Conservation (phyloP, 495 filamentous ascomycete species). For the Durotheca rogersii region DNA sequence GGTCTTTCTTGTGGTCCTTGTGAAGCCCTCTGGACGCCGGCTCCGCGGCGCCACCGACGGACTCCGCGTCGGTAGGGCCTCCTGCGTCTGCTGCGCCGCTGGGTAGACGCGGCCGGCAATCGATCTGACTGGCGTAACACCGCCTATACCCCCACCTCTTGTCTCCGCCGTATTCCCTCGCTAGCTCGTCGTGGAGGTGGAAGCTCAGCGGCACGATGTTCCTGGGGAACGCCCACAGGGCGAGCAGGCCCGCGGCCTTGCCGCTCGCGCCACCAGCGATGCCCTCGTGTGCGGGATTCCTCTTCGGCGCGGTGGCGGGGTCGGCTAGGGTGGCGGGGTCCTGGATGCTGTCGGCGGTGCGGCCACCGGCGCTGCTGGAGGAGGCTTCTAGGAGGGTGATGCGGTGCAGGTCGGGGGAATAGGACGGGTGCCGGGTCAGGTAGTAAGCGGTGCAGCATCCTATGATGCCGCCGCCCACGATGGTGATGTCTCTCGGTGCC, state of each 20-base stretch:
- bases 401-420: conserved; percentile 64
- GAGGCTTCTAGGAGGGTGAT: conserved; percentile 82
- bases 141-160: conserved; percentile 79
- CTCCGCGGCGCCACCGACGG: background rate
- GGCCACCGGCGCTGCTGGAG: conserved; percentile 41
- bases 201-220: conserved; percentile 79
- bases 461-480: conserved; percentile 79
- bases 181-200: conserved; percentile 70
- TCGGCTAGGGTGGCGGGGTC: conserved; percentile 35
- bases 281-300: conserved; percentile 43
- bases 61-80: conserved; percentile 5
- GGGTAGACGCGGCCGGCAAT: conserved; percentile 50
- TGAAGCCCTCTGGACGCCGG: conserved; percentile 25
- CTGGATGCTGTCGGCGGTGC: conserved; percentile 37
- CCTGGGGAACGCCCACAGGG: conserved; percentile 80
- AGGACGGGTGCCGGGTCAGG: conserved; percentile 76
- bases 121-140: conserved; percentile 65
- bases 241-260: conserved; percentile 84
- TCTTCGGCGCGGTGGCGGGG: conserved; percentile 30
- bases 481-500: conserved; percentile 33
- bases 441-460: conserved; percentile 85
- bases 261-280: conserved; percentile 85
- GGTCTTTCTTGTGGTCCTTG: conserved; percentile 32
- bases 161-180: conserved; percentile 71
- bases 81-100: conserved; percentile 23